Conservation (phyloP, 768 basidiomycete genomes). For the Amanita molliuscula region DNA sequence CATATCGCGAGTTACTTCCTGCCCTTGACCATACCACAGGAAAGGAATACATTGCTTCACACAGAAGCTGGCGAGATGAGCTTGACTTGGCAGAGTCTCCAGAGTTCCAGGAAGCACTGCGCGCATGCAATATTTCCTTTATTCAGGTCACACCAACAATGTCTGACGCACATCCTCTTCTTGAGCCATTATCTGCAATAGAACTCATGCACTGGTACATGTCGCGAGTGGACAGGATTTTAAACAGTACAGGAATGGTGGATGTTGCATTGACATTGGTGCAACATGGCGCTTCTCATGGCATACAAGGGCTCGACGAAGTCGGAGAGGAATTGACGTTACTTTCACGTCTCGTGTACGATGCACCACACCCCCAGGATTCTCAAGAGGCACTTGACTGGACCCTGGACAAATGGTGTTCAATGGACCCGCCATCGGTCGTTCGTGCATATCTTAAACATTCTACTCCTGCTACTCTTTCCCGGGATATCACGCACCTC, state of each 20-base stretch:
- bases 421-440: slow-evolving; percentile 53
- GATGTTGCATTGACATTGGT: slow-evolving; percentile 70
- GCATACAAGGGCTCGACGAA: slow-evolving; percentile 68
- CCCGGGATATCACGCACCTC: slow-evolving; percentile 59
- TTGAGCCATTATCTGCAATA: slow-evolving; percentile 29
- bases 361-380: slow-evolving; percentile 41
- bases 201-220: slow-evolving; percentile 72
- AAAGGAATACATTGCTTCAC: slow-evolving; percentile 24
- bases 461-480: slow-evolving; percentile 57
- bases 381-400: slow-evolving; percentile 42
- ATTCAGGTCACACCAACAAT: not conserved
- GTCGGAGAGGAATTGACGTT: slow-evolving; percentile 89
- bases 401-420: slow-evolving; percentile 66
- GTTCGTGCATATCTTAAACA: slow-evolving; percentile 67
- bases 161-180: slow-evolving; percentile 9
- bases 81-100: slow-evolving; percentile 50
- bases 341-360: slow-evolving; percentile 81
- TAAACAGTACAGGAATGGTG: slow-evolving; percentile 61
- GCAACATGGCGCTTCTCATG: slow-evolving; percentile 80
- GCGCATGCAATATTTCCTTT: slow-evolving; percentile 11
- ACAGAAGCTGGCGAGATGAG: slow-evolving; percentile 37
- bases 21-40: slow-evolving; percentile 38
- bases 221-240: slow-evolving; percentile 47
- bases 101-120: slow-evolving; percentile 32
- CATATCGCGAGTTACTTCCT: slow-evolving; percentile 56